Conservation (phyloP, 768 basidiomycete species). For the Lanmaoa rubissima region DNA sequence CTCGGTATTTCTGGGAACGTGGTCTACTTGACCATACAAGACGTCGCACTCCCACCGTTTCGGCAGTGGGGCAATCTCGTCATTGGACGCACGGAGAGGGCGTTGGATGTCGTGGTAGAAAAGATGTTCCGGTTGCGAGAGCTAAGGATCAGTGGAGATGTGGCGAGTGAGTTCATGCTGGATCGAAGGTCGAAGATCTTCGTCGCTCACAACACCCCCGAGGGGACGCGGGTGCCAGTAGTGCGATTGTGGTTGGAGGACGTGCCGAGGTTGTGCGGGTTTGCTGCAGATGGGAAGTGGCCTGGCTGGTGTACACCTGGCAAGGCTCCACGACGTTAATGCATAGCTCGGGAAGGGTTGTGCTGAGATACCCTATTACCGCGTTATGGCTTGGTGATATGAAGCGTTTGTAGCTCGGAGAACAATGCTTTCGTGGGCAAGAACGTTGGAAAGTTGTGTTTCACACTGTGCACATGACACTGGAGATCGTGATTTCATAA, state of each 20-base stretch:
- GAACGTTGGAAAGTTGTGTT: not conserved
- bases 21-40: constrained; percentile 12
- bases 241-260: constrained; percentile 21
- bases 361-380: not conserved
- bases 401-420: not conserved
- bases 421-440: not conserved
- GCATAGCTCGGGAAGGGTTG: not conserved
- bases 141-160: constrained; percentile 20
- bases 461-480: constrained; percentile 4
- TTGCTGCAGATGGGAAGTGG: constrained; percentile 20
- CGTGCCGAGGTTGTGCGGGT: constrained; percentile 22
- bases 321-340: not conserved
- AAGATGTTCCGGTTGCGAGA: constrained; percentile 19
- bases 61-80: constrained; percentile 17
- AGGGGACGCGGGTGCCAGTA: constrained; percentile 6
- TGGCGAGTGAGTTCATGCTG: constrained; percentile 26
- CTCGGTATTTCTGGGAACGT: constrained; percentile 12
- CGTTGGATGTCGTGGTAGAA: constrained; percentile 17
- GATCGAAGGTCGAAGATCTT: constrained; percentile 22
- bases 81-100: constrained; percentile 18
- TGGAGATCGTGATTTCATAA: not conserved
- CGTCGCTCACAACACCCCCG: not conserved
- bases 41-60: constrained; percentile 20
- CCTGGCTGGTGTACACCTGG: constrained; percentile 22
- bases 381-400: not conserved